A percentile compares a stretch with the other conserved stretches of the same genome.
phyloP scores from a whole-genome alignment of 2,329 filamentous ascomycete species.

The Byssothecium circinans region DNA sequence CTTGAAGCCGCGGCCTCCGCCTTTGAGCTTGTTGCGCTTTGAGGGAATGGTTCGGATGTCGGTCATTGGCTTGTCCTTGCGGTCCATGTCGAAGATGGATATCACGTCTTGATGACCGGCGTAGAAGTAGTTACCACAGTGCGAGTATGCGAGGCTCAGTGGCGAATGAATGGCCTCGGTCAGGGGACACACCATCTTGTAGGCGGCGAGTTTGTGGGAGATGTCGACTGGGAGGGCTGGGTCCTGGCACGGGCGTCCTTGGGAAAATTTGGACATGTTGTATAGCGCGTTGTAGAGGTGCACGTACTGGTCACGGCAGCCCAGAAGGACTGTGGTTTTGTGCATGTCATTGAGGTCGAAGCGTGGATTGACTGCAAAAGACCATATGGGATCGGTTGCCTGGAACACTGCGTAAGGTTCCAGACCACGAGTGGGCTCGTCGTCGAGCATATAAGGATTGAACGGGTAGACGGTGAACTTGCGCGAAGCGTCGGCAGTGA shows the following conservation, averaged over 20 bases:
- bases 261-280: conserved; percentile 25
- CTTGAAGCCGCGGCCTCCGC: conserved; percentile 55
- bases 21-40: conserved; percentile 47
- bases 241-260: background rate
- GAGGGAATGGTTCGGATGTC: conserved; percentile 49
- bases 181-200: conserved; percentile 56
- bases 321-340: conserved; percentile 55
- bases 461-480: conserved; percentile 55
- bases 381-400: conserved; percentile 55
- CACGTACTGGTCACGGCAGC: conserved; percentile 58
- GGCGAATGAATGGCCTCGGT: conserved; percentile 61
- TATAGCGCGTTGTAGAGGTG: conserved; percentile 58
- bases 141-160: conserved; percentile 57
- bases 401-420: conserved; percentile 50
- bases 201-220: conserved; percentile 48
- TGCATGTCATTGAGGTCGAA: conserved; percentile 56
- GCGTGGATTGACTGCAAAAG: conserved; percentile 57
- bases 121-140: conserved; percentile 55
- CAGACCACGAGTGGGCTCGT: conserved; percentile 30
- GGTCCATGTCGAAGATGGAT: conserved; percentile 58
- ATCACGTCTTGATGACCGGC: conserved; percentile 59
- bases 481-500: conserved; percentile 57
- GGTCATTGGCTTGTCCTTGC: conserved; percentile 50
- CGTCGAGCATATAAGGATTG: conserved; percentile 11
- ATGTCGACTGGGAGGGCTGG: conserved; percentile 22